These are phyloP conservation scores for Gaillardinia entomophila DNA, from an alignment of 805 yeast species.

Conservation along the genomic window DNA sequence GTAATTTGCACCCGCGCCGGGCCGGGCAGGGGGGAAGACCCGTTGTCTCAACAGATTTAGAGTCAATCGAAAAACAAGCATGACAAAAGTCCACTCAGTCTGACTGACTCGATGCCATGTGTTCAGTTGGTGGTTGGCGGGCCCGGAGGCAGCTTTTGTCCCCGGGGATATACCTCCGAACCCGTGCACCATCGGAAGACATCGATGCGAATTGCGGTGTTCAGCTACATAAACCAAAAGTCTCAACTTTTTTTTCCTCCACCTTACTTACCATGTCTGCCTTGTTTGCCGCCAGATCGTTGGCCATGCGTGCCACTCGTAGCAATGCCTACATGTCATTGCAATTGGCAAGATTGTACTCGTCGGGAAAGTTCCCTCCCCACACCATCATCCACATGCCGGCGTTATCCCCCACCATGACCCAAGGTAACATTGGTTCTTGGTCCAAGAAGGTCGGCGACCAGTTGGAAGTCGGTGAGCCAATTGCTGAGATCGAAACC, in stretches of 20 bases:
- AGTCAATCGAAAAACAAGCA: too few relatives aligned
- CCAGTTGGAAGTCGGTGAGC: conserved; percentile 82
- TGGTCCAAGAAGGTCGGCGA: conserved; percentile 94
- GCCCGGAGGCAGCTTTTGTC: too few relatives aligned
- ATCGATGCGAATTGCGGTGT: conserved; percentile 16
- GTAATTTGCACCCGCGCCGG: too few relatives aligned
- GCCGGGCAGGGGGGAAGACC: too few relatives aligned
- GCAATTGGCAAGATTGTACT: conserved; percentile 35
- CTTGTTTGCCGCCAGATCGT: conserved; percentile 29
- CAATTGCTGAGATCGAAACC: conserved; percentile 94
- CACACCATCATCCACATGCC: conserved; percentile 96
- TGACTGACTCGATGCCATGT: too few relatives aligned
- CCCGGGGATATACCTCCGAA: conserved; percentile 19
- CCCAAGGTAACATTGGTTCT: conserved; percentile 83
- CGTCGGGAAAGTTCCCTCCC: conserved; percentile 56
- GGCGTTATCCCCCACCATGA: conserved; percentile 99
- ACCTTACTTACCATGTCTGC: conserved; percentile 27
- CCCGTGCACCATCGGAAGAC: conserved; percentile 18
- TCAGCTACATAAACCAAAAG: too few relatives aligned
- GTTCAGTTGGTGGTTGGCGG: too few relatives aligned
- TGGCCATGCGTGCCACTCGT: conserved; percentile 17
- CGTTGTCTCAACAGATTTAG: too few relatives aligned
- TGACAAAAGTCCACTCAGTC: too few relatives aligned
- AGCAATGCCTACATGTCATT: conserved; percentile 13
- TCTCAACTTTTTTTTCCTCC: too few relatives aligned